These are phyloP conservation scores for Phaeosphaeria sp. DNA, from an alignment of 2,329 filamentous ascomycete species.

Conservation along the genomic window DNA sequence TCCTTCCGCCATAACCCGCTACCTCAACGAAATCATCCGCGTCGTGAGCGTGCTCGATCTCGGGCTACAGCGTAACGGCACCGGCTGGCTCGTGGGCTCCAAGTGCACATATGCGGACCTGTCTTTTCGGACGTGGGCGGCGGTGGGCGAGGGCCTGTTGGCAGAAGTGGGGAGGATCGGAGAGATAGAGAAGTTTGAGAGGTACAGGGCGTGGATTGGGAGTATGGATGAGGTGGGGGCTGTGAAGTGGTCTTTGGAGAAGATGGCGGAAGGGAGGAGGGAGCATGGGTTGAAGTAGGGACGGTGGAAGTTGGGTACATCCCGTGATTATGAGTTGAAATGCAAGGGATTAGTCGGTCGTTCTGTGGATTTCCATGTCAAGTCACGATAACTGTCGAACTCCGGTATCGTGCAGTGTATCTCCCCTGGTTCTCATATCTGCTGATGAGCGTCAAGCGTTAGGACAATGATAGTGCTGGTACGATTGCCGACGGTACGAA, in stretches of 20 bases:
- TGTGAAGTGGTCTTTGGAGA: too few species aligned
- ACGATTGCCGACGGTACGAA: too few species aligned
- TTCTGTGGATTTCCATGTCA: conserved; percentile 15
- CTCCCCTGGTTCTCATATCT: background rate
- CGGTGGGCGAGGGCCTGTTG: too few species aligned
- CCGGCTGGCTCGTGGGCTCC: conserved; percentile 51
- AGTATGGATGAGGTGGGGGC: too few species aligned
- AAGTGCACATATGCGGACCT: conserved; percentile 23
- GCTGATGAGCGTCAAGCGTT: background rate
- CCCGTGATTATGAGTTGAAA: background rate
- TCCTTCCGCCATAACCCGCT: conserved; percentile 51
- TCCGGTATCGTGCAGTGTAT: background rate
- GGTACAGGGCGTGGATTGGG: too few species aligned
- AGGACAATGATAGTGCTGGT: background rate
- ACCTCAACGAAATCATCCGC: conserved; percentile 53
- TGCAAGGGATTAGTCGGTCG: background rate
- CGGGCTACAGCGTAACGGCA: conserved; percentile 11
- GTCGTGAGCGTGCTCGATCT: conserved; percentile 54
- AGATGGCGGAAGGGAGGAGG: too few species aligned
- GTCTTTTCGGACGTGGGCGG: too few species aligned
- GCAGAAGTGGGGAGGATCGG: too few species aligned
- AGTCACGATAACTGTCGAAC: conserved; percentile 10
- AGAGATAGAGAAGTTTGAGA: too few species aligned
- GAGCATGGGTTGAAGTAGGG: too few species aligned
- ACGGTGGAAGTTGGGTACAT: background rate